Evolutionary conservation across 371 early-diverging fungal genomes (phyloP).

Genomic region (Nosema muscidifuracis): DNA sequence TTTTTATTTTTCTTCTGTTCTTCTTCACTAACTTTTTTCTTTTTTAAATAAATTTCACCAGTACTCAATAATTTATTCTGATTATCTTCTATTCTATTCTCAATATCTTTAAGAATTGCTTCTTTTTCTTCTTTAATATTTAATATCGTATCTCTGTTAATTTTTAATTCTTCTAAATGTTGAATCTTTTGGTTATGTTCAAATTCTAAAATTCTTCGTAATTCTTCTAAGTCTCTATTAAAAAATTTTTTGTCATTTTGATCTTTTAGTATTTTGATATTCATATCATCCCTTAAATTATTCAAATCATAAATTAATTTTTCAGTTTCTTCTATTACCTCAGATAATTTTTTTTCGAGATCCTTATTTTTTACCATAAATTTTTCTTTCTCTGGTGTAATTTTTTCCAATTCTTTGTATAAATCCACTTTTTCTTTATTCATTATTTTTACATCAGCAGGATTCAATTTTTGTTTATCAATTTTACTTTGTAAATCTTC

Average conservation of each 20-base stretch:
- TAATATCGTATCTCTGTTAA: not conserved
- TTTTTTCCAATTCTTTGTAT: conserved; percentile 55
- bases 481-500: conserved; percentile 64
- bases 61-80: conserved; percentile 42
- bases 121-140: conserved; percentile 26
- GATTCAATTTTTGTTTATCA: conserved; percentile 69
- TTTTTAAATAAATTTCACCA: conserved; percentile 61
- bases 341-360: conserved; percentile 35
- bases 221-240: not conserved
- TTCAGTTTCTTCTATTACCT: conserved; percentile 46
- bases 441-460: conserved; percentile 73
- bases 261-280: conserved; percentile 35
- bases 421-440: conserved; percentile 65
- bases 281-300: conserved; percentile 34
- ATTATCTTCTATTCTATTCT: conserved; percentile 8
- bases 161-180: not conserved
- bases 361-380: conserved; percentile 10
- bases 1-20: conserved; percentile 55
- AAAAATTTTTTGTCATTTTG: not conserved
- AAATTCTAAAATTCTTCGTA: not conserved
- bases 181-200: not conserved
- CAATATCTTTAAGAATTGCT: conserved; percentile 19
- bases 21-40: conserved; percentile 61
- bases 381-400: conserved; percentile 59
- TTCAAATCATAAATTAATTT: conserved; percentile 49